Conservation (phyloP, 202 grass and related monocot species). For the Panicum hallii region DNA sequence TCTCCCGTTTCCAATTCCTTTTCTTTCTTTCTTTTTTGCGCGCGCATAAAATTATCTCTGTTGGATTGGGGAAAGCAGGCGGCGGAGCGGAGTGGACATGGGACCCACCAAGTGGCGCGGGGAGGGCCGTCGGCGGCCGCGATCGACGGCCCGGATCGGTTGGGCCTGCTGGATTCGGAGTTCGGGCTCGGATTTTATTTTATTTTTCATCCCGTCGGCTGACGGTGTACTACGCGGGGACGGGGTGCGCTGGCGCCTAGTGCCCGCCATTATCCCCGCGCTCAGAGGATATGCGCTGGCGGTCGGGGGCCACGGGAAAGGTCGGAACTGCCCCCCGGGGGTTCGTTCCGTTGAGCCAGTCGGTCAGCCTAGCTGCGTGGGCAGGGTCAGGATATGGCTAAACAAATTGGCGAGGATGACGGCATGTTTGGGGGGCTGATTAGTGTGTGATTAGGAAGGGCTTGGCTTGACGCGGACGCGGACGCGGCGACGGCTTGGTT, state of each 20-base stretch:
- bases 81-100: neutral
- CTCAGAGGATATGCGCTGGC: slow-evolving; percentile 15
- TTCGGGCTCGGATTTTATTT: neutral
- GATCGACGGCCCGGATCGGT: slow-evolving; percentile 43
- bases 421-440: neutral
- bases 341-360: neutral
- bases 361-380: neutral
- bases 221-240: neutral
- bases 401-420: neutral
- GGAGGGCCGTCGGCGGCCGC: neutral
- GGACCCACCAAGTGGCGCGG: slow-evolving; percentile 45
- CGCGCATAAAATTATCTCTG: slow-evolving; percentile 10
- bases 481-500: neutral
- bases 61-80: slow-evolving; percentile 16
- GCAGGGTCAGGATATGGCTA: neutral
- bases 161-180: neutral
- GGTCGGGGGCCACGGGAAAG: neutral
- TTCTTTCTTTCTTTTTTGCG: slow-evolving; percentile 2
- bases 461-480: neutral
- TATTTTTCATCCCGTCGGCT: slow-evolving; percentile 22
- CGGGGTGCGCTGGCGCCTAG: slow-evolving; percentile 33
- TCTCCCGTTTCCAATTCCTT: slow-evolving; percentile 26
- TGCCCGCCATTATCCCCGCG: slow-evolving; percentile 27
- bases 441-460: neutral
- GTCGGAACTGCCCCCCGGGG: neutral